Base-by-base conservation (phyloP, 805 yeast genomes). In the Starmera caribaea region DNA sequence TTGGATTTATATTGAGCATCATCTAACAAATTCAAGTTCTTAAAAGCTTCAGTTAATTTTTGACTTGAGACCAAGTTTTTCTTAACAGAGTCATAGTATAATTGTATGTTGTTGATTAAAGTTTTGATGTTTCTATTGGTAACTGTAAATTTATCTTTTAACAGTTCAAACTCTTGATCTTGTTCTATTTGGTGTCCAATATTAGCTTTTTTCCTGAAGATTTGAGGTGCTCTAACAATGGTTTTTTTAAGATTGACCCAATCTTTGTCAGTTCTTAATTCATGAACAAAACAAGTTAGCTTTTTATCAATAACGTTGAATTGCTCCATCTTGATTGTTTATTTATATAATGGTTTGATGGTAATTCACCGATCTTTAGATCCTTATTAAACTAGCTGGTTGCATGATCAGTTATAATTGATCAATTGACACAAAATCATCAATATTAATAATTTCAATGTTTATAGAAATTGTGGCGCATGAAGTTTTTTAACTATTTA, bases 151-250 rank as follows among this genome's bases (percentile, higher is more conserved):
- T 24, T 35, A 3, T 14, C 28, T 12, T 38, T 12, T 1, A 40
- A 14, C 3, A 3, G 10, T 8, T 45, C 45, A 38, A 44, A 50
- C 26, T 41, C 45, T 26, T 44, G 43, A 54, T 92, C 98, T 31
- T 61, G 66, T 6, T 81, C 35, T 3, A 41, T 72, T 16, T 59
- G 61, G 16, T 65, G 65, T 3, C 80, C 95, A 81, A 83, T 82
- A 59, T 88, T 80, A 61, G 90, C 58, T 69, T 86, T 88, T 62
- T 84, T 94, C 48, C 88, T 81, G 58, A 92, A 69, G 45, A 73
- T 76, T 61, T 92, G 97, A 34, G 98, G 98, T 5, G 96, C 95
- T 48, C 96, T 68, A 33, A 78, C 76, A 45, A 87, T 62, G 26
- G 89, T 75, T 60, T 83, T 84, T 49, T 81, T 83, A 45, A 87